phyloP scores from a whole-genome alignment of 169 alveolate genomes.

The Cryptosporidium viatorum region DNA sequence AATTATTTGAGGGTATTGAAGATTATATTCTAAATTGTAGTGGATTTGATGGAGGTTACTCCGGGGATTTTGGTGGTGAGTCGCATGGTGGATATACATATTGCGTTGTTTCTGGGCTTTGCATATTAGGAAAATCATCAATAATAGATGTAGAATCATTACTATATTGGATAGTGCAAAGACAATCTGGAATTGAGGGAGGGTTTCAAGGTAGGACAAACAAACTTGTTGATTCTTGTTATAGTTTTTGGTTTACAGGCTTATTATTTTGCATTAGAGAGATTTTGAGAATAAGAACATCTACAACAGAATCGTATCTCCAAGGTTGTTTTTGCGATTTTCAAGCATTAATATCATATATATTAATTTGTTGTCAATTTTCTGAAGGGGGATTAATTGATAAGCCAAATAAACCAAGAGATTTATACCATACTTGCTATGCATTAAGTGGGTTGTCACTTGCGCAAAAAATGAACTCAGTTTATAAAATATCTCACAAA shows the following conservation, averaged over 20 bases:
- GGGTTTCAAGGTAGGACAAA: conserved; percentile 98
- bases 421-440: conserved; percentile 95
- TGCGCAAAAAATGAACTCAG: conserved; percentile 71
- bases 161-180: conserved; percentile 88
- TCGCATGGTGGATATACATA: conserved; percentile 98
- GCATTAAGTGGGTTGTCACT: conserved; percentile 90
- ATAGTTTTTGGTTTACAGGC: conserved; percentile 96
- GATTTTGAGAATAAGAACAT: conserved; percentile 79
- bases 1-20: conserved; percentile 88
- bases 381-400: conserved; percentile 92
- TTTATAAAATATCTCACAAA: not conserved
- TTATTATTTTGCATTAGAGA: conserved; percentile 85
- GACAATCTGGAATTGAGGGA: conserved; percentile 92
- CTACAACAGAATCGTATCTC: conserved; percentile 77
- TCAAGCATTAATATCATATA: conserved; percentile 76
- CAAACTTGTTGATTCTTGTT: conserved; percentile 96
- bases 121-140: conserved; percentile 85
- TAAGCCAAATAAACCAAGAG: conserved; percentile 95
- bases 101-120: conserved; percentile 95
- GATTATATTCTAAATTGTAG: conserved; percentile 90
- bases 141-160: conserved; percentile 87
- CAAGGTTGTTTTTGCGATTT: conserved; percentile 68
- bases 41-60: conserved; percentile 97
- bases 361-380: conserved; percentile 77
- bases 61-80: conserved; percentile 94